Conservation (phyloP, 164 flowering plant species). For the Vitis vinifera region ASM3070453v1 NC_081805.1:4981001-4981500, state of each 20-base stretch:
- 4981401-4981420: conserved; percentile 32
- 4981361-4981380: conserved; percentile 67
- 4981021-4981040: conserved; percentile 43
- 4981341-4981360: conserved; percentile 47
- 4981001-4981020: conserved; percentile 16
- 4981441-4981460: conserved; percentile 41
- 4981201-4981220: conserved; percentile 20
- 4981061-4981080: conserved; percentile 30
- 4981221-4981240: conserved; percentile 49
- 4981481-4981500: conserved; percentile 20
- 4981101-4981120: neutral
- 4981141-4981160: conserved; percentile 57
- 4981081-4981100: conserved; percentile 12
- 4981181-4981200: conserved; percentile 23
- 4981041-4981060: conserved; percentile 54
- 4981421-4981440: conserved; percentile 37
- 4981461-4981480: conserved; percentile 30
- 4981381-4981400: conserved; percentile 25
- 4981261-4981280: conserved; percentile 59
- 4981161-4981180: conserved; percentile 30
- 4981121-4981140: conserved; percentile 35
- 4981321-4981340: conserved; percentile 35
- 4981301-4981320: conserved; percentile 9
- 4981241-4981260: conserved; percentile 57
- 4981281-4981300: conserved; percentile 38